Evolutionary conservation across 1,139 yeast species (phyloP), one percentile per base, ranked within the genome.

Genomic region (Magnusiomyces fungicola): DNA sequence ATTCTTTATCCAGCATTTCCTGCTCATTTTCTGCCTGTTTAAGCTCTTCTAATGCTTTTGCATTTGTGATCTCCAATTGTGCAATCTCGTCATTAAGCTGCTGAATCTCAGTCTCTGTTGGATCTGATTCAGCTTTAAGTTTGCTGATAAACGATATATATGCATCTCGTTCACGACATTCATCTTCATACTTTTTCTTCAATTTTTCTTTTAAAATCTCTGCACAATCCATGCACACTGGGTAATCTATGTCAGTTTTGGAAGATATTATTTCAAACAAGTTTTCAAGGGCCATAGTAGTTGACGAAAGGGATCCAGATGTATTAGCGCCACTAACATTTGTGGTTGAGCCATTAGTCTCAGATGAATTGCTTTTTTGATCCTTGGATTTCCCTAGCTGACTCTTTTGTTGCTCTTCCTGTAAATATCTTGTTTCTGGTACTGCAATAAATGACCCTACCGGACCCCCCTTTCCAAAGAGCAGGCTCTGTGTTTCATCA

Each of bases 171-270:
- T 92, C 97, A 55, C 75, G 75, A 42, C 84, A 79, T 12, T 82
- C 76, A 53, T 81, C 87, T 53, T 85, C 92, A 62, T 84, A 86
- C 58, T 83, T 82, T 24, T 71, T 66, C 59, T 81, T 83, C 63
- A 88, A 74, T 52, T 81, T 82, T n/a, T 78, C 81, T 3, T 84
- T 72, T 29, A 90, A 65, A 27, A 76, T 63, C 42, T 75, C 79
- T 2, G 95, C 86, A 64, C 98, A 92, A 46, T 90, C 97, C 32
- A 74, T 73, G 58, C 97, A 90, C 16, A 94, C 78, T 0, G 98
- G 98, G 60, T 86, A 80, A 55, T 87, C 95, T n/a, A 90, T 75
- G 53, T 83, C 89, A 48, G 83, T 82, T 55, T 83, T 82, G 9
- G 80, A 80, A 25, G 78, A 81, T 56, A 79, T 72, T 1, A 86